Base-by-base conservation (phyloP, 2,329 filamentous ascomycete genomes). In the Aurifilum marmelostoma region DNA sequence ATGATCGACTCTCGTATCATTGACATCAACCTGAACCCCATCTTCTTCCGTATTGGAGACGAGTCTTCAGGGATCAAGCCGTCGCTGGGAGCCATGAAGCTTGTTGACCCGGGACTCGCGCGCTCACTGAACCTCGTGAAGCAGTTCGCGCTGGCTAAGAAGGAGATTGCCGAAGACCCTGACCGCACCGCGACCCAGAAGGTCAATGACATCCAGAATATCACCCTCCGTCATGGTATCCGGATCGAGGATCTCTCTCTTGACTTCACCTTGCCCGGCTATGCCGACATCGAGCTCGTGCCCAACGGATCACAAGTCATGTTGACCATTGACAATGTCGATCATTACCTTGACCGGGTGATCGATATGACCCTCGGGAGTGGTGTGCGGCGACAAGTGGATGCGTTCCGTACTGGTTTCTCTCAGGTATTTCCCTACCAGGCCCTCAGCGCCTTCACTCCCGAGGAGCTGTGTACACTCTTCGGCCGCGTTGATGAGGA, bases 1-100 rank as follows among this genome's bases (percentile, higher is more conserved):
- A 98, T 99, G 96, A 91, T 99, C 66, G 96, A 99, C 78, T 97
- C 95, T 0, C 89, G 96, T 66, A 98, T 99, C 77, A 97, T 99
- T 74, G 96, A 99, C 75, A 90, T 99, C 73, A 96, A 95, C 67
- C 96, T 99, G 81, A 99, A 97, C 77, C 92, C 96, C 1, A 97
- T 94, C 7, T 97, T 99, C 83, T 99, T 99, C 89, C 92, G 95
- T 69, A 92, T 97, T 72, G 93, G 92, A 21, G 92, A 97, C 74
- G 87, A 85, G 59, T 85, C 88, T 1, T 79, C 81, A 5, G 84
- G 84, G 0, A 89, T 97, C 4, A 89, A 89, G 29, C 94, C 94
- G 16, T 97, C 94, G 0, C 85, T 99, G 9, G 94, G 93, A 7
- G 92, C 96, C 1, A 90, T 99, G 62, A 97, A 94, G 78, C 88